Base-by-base conservation (phyloP, 164 flowering plant species). In the Vitis rupestris region DNA sequence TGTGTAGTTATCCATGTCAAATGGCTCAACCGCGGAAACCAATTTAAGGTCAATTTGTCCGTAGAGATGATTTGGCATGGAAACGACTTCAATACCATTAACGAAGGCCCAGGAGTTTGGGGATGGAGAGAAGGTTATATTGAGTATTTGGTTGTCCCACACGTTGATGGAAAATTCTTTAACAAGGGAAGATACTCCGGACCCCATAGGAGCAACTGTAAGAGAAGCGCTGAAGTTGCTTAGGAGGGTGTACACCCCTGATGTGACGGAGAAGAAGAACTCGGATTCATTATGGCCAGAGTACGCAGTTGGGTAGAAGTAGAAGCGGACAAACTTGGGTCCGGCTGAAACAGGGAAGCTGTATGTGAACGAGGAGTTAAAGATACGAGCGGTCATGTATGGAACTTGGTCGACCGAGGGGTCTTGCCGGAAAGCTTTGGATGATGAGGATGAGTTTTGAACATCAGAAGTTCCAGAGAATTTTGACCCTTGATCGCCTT, bases 41-140 rank as follows among this genome's bases (percentile, higher is more conserved):
- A 37, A 37, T 0, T 37, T 0, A 0, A 37, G 44, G 44, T 51
- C n/a, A 61, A 0, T 9, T 13, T 8, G 13, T 49, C 27, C 27
- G 68, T 74, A 80, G 2, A 81, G 76, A 27, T 53, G 7, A 3
- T 64, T 1, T 0, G 88, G 86, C 76, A 85, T 70, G 15, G 88
- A 79, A 1, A 81, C 74, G 10, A 85, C 61, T 19, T 85, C 85
- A 30, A 85, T 79, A 0, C 84, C 88, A 12, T 83, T 85, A 1
- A 85, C 49, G 63, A 83, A 83, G 3, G 76, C 88, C 30, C 51
- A 78, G 0, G 80, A 19, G 15, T 51, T 8, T 0, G 64, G 59
- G 48, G 30, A 13, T 0, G 82, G 88, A 16, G 72, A 56, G 58
- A 83, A 76, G 6, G 80, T 81, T 4, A 85, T 27, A 66, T 44